A percentile compares a stretch with the other conserved stretches of the same genome.
Conservation (phyloP, 495 filamentous ascomycete species). For the Aspergillus baeticus region DNA sequence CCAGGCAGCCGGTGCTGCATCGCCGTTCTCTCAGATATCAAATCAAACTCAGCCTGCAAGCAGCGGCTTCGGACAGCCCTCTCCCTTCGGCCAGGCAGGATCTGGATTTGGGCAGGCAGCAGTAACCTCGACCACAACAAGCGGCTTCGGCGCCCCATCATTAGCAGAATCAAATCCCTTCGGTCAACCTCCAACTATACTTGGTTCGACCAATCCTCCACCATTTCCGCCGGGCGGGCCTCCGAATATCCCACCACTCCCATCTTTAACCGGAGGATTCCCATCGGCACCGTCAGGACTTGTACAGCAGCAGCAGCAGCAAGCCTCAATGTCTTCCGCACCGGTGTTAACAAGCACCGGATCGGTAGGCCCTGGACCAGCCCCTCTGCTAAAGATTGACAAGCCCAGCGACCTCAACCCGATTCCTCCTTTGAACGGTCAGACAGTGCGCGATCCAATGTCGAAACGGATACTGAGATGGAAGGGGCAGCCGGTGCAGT, state of each 20-base stretch:
- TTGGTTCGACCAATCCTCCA: conserved; percentile 25
- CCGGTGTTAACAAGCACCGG: conserved; percentile 4
- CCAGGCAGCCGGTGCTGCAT: conserved; percentile 21
- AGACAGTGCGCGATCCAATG: conserved; percentile 36
- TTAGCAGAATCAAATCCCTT: conserved; percentile 24
- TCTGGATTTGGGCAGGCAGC: conserved; percentile 30
- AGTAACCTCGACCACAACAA: conserved; percentile 11
- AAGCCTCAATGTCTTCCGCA: not conserved
- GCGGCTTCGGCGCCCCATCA: conserved; percentile 37
- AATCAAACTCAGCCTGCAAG: conserved; percentile 22
- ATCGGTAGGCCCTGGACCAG: conserved; percentile 26
- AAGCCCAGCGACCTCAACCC: conserved; percentile 34
- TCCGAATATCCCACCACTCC: too few species aligned
- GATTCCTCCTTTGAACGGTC: conserved; percentile 36
- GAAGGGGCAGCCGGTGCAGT: conserved; percentile 56
- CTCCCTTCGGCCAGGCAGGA: conserved; percentile 31
- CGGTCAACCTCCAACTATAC: conserved; percentile 21
- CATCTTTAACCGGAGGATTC: too few species aligned
- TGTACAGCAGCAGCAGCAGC: conserved; percentile 8
- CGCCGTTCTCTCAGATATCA: conserved; percentile 37
- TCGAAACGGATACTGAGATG: conserved; percentile 43
- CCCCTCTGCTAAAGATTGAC: conserved; percentile 30
- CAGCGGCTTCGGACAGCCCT: conserved; percentile 30
- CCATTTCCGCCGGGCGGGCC: conserved; percentile 3
- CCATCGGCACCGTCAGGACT: conserved; percentile 12